phyloP scores from a whole-genome alignment of 2,329 filamentous ascomycete genomes.

The Colletotrichum liaoningense region DNA sequence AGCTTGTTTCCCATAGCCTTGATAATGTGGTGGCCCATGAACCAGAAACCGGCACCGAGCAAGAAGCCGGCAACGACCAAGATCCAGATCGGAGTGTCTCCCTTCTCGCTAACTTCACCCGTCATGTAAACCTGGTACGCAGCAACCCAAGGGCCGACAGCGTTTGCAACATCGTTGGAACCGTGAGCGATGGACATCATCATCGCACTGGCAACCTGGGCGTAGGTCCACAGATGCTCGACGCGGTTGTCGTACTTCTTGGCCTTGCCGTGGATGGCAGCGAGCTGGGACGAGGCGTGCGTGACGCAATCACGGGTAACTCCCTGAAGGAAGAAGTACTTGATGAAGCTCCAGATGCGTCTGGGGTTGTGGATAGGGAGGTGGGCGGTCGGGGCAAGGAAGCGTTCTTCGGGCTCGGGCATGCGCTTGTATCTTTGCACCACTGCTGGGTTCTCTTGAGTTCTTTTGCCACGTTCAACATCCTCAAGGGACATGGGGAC shows the following conservation, averaged over 20 bases:
- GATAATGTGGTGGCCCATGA: slow-evolving; percentile 53
- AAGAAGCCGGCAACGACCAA: slow-evolving; percentile 49
- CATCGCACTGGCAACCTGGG: slow-evolving; percentile 52
- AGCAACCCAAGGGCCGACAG: slow-evolving; percentile 52
- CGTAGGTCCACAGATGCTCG: slow-evolving; percentile 60
- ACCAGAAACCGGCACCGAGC: slow-evolving; percentile 53
- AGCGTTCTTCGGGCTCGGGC: slow-evolving; percentile 48
- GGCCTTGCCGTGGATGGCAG: slow-evolving; percentile 43
- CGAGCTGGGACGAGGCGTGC: slow-evolving; percentile 43
- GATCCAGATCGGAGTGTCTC: slow-evolving; percentile 52
- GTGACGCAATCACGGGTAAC: slow-evolving; percentile 39
- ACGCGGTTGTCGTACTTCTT: slow-evolving; percentile 56
- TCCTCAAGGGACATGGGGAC: slow-evolving; percentile 36
- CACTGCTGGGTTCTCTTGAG: slow-evolving; percentile 22
- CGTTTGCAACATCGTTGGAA: slow-evolving; percentile 56
- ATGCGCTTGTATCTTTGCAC: slow-evolving; percentile 51
- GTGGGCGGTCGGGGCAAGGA: slow-evolving; percentile 32
- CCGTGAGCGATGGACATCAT: slow-evolving; percentile 56
- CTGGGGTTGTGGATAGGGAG: slow-evolving; percentile 36
- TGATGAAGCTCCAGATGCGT: slow-evolving; percentile 37
- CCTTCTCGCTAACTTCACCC: slow-evolving; percentile 43
- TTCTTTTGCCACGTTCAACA: slow-evolving; percentile 47
- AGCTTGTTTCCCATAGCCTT: slow-evolving; percentile 53
- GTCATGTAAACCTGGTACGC: slow-evolving; percentile 49
- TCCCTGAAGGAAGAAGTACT: slow-evolving; percentile 39